Conservation (phyloP, 306 rosid genomes). For the Biancaea sappan region DNA sequence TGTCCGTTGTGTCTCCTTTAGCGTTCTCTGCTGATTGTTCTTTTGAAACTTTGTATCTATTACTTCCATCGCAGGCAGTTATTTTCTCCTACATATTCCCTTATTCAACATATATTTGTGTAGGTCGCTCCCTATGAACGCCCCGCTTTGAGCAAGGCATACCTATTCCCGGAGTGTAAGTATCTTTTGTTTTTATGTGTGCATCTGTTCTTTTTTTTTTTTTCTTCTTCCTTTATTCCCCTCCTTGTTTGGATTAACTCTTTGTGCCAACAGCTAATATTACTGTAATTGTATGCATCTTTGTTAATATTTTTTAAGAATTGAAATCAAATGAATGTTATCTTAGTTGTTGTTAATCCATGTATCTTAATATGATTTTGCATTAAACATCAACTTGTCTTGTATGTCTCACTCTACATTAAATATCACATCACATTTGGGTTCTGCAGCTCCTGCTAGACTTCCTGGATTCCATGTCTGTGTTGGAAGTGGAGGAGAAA, state of each 20-base stretch:
- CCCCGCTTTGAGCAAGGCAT: constrained; percentile 98
- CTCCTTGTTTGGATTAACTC: neutral
- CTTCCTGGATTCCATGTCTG: constrained; percentile 93
- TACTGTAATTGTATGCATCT: constrained; percentile 7
- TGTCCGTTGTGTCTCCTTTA: neutral
- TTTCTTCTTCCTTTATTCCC: neutral
- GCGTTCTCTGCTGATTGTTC: neutral
- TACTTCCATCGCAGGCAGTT: constrained; percentile 3
- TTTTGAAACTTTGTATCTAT: neutral
- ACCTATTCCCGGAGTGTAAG: constrained; percentile 96
- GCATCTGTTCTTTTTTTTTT: neutral
- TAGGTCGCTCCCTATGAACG: constrained; percentile 99
- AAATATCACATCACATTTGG: constrained; percentile 22
- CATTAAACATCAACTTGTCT: constrained; percentile 15
- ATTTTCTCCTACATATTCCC: constrained; percentile 16
- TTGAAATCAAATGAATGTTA: neutral
- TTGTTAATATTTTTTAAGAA: neutral
- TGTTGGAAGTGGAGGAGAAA: constrained; percentile 98
- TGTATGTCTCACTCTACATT: constrained; percentile 8
- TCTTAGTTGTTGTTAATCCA: neutral
- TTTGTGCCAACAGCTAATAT: constrained; percentile 1
- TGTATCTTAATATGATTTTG: neutral
- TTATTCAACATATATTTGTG: neutral
- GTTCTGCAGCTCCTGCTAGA: constrained; percentile 93
- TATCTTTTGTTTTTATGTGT: constrained; percentile 13